These are phyloP conservation scores for Trypanosoma caninum DNA, from an alignment of 208 protist genomes.

Conservation along the genomic window DNA sequence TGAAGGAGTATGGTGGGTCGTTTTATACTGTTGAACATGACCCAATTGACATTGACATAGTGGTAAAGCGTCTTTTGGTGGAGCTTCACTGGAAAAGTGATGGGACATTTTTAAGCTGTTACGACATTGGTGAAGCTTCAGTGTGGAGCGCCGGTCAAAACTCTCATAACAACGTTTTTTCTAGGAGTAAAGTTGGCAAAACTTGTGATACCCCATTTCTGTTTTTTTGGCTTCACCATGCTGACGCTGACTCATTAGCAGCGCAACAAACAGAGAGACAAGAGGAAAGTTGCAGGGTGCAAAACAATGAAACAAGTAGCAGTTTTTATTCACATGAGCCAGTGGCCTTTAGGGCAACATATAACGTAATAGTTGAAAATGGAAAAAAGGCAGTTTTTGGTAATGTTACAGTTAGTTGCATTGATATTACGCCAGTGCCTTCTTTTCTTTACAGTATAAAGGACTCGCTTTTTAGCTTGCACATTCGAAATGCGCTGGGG, in stretches of 20 bases:
- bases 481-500: slow-evolving; percentile 30
- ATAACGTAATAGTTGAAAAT: background rate
- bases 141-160: slow-evolving; percentile 11
- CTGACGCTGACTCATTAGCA: background rate
- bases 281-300: background rate
- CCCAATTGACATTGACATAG: slow-evolving; percentile 17
- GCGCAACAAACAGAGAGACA: too few relatives aligned
- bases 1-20: background rate
- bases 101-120: slow-evolving; percentile 12
- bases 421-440: slow-evolving; percentile 32
- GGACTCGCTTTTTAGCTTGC: slow-evolving; percentile 30
- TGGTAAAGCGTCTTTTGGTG: slow-evolving; percentile 8
- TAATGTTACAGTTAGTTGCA: slow-evolving; percentile 1
- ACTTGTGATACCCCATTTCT: slow-evolving; percentile 10
- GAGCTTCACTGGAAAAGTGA: slow-evolving; percentile 10
- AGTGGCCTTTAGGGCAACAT: background rate
- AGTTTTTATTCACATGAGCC: background rate
- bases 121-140: slow-evolving; percentile 4
- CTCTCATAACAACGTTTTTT: background rate
- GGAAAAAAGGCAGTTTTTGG: slow-evolving; percentile 2
- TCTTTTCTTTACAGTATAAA: slow-evolving; percentile 36
- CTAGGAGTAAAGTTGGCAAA: slow-evolving; percentile 9
- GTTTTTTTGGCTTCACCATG: slow-evolving; percentile 17
- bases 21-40: slow-evolving; percentile 3
- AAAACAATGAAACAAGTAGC: background rate